Evolutionary conservation across 306 rosid species (phyloP), one percentile per base, ranked within the genome.

Genomic region (Inga leiocalycina): DNA sequence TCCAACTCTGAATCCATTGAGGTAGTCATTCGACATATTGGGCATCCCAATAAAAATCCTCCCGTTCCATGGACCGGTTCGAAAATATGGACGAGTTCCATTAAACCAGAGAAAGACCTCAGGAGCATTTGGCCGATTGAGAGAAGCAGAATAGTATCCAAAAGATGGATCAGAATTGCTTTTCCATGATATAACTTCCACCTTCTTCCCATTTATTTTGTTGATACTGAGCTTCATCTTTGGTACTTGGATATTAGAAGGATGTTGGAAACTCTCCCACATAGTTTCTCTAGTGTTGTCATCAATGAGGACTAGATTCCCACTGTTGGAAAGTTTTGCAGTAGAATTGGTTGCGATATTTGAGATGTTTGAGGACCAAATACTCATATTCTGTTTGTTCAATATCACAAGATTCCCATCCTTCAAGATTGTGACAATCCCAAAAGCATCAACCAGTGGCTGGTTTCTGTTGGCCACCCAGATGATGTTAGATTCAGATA

Each of bases 21-120:
- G 62, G 46, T 72, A 72, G 3, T 17, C n/a, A 2, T 27, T 27
- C 30, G 30, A 27, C 30, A 27, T 27, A 27, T 8, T 14, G 9
- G 82, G 79, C 17, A 30, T 2, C 34, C 87, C 87, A 2, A 48
- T 75, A 41, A 85, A 85, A 1, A 7, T 6, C 22, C 9, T 19
- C 10, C 84, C 79, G 6, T 83, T 78, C 86, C 86, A 83, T n/a
- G 86, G 86, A 45, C 86, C 86, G 10, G 61, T 77, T 5, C 86
- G 52, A 48, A 54, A 45, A 59, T 57, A 14, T 6, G 82, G 86
- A 3, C 13, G 27, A 52, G 82, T 59, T 22, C 77, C 78, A 45
- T 87, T 70, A 37, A 70, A 75, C 86, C 84, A 75, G 30, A 76
- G 8, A 15, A 79, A 69, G 9, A 6, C 12, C 19, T 87, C 77